Base-by-base conservation (phyloP, 805 yeast genomes). In the Clavispora carvajalis region DNA sequence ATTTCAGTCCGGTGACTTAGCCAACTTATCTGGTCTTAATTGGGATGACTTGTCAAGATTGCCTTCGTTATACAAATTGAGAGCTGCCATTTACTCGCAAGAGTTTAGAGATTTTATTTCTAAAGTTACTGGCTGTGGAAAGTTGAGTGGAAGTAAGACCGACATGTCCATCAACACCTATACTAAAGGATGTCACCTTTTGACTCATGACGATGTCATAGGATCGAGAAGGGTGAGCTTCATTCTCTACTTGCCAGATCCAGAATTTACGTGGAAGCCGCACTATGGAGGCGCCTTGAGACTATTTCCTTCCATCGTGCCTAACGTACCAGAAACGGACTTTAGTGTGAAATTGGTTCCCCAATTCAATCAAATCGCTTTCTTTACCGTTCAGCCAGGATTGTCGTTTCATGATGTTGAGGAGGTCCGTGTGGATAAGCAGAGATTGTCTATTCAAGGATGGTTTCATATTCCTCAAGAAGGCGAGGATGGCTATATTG, bases 401-500 rank as follows among this genome's bases (percentile, higher is more conserved):
- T 75, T 83, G 36, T 85, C 96, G 2, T 93, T 93, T 74, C 99
- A 93, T 60, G 99, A 95, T 54, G 99, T 93, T 10, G 98, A 95
- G 64, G 99, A 93, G 60, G 99, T 95, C 1, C 76, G 82, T 45
- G 95, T 82, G 1, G 95, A 90, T 56, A 86, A 83, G 57, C 95
- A 89, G 47, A 74, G 99, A 55, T 67, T 93, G 25, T 86, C 96
- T 0, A 87, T 93, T 45, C 96, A 93, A 55, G 99, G 99, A 1
- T 95, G 99, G 99, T 95, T 91, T 58, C 99, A 93, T 61, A 86
- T 90, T 38, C 99, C 99, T 3, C 98, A 93, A 59, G 67, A 67
- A 9, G 97, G 95, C 8, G 99, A 93, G 62, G 80, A 76, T 24
- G 98, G 97, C 0, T 91, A 62, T 55, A 74, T 80, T 15, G 79